Base-by-base conservation (phyloP, 768 basidiomycete genomes). In the Calocybe indica region DNA sequence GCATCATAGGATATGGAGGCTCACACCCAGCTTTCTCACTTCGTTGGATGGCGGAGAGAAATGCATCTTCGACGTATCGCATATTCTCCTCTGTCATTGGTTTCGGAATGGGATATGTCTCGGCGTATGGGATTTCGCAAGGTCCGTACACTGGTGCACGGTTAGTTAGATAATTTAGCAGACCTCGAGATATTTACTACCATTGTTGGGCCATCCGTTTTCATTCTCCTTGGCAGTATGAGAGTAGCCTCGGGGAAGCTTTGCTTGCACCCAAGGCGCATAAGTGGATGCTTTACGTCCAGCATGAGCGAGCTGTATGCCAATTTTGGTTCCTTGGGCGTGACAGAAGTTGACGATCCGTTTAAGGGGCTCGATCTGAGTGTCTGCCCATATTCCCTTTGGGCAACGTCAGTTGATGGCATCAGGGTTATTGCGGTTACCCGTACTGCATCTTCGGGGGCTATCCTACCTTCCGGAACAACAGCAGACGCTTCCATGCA, bases 241-340 rank as follows among this genome's bases (percentile, higher is more conserved):
- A 1, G 60, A 60, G 43, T 45, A 45, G 43, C 52, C 68, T 46
- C 32, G 68, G 60, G 55, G 68, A 8, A 61, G 65, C 38, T 64
- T 68, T 6, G 59, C 46, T 47, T 63, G 71, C 28, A 85, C 72
- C 85, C 84, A 91, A 1, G 86, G 84, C 1, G 87, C 74, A 44
- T 75, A 70, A 0, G 80, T 84, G 7, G 79, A 82, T 0, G 85
- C 82, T 60, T 94, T 93, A 32, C 76, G 67, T 8, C 77, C 76
- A 4, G 83, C 86, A 60, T 92, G 89, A 0, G 80, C 78, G 13
- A 93, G 78, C 59, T 93, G 91, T 31, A 93, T 73, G 1, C 86
- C 91, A 28, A 92, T 81, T 41, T 75, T 71, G 1, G 82, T 76
- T 7, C 79, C 83, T 40, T 88, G 85, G 0, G 77, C 66, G 55